Base-by-base conservation (phyloP, 2,329 filamentous ascomycete genomes). In the Lasiodiplodia sp. region DNA sequence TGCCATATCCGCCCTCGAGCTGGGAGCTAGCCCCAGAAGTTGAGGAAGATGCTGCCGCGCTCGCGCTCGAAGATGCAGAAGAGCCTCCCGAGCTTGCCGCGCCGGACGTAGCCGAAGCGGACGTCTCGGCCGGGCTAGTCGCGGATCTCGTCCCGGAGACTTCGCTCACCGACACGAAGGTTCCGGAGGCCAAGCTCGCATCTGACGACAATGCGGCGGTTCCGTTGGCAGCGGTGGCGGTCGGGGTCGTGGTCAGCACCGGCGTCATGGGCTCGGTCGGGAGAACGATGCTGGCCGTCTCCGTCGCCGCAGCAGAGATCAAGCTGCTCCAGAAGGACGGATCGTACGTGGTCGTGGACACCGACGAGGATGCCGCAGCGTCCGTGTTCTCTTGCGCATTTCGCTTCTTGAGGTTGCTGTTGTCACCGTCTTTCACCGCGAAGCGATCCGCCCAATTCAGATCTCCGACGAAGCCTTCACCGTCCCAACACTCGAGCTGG, bases 251-350 rank as follows among this genome's bases (percentile, higher is more conserved):
- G 12, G 34, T 8, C n/a, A 44, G 7, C 56, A 60, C 56, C 6
- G 34, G 56, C 25, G 58, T 63, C 23, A 47, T 49, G 3, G 38
- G 21, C 14, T 51, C 58, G 40, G 40, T 51, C 8, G 40, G 58
- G 28, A 63, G 25, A 28, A 10, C 34, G 58, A 47, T 31, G 40
- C 23, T 12, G 8, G 16, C 21, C 16, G 28, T 28, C 11, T 28
- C 31, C 2, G 58, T 51, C 8, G 16, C 40, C 2, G 58, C 58
- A 4, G 58, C 58, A 5, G 58, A 49, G 40, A 63, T 51, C 40
- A 63, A 25, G n/a, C 58, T 63, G 25, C 58, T 63, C 58, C 58
- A 63, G 58, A 63, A 63, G 2, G 58, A 49, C 18, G 58, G 40
- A 25, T 63, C 25, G 11, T 63, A 63, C 0, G 58, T 63, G 3